Evolutionary conservation across 805 yeast species (phyloP).

Genomic region (Lachancea lanzarotensis): DNA sequence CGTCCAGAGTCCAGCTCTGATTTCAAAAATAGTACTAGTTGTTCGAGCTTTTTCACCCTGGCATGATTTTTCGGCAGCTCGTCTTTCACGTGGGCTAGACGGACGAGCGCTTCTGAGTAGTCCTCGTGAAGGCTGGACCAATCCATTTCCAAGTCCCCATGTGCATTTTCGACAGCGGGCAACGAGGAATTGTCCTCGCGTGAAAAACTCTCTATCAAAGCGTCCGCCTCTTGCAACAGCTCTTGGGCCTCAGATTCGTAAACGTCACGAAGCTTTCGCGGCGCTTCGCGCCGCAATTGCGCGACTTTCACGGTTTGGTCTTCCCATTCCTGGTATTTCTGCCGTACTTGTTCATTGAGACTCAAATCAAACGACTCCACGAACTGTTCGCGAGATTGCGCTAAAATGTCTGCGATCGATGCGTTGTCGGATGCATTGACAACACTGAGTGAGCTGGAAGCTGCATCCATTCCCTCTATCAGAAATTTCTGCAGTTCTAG

Average conservation of each 20-base stretch:
- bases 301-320: conserved; percentile 53
- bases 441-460: conserved; percentile 48
- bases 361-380: conserved; percentile 68
- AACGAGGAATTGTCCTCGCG: conserved; percentile 7
- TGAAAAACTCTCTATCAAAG: neutral
- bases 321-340: conserved; percentile 54
- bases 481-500: conserved; percentile 22
- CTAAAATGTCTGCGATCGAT: conserved; percentile 17
- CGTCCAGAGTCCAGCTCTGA: conserved; percentile 8
- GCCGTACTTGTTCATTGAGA: conserved; percentile 52
- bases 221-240: conserved; percentile 7
- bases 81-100: conserved; percentile 12
- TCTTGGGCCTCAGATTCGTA: conserved; percentile 17
- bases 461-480: conserved; percentile 41
- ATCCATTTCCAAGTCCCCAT: conserved; percentile 3
- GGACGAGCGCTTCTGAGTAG: conserved; percentile 10
- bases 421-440: conserved; percentile 43
- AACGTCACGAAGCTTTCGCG: conserved; percentile 36
- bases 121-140: conserved; percentile 1
- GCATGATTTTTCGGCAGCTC: conserved; percentile 24
- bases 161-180: conserved; percentile 2
- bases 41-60: conserved; percentile 25
- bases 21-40: conserved; percentile 21
- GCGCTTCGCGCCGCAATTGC: conserved; percentile 47
- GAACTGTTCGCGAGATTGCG: conserved; percentile 22